A percentile compares a stretch with the other conserved stretches of the same genome.
These are phyloP conservation scores for Kazachstania martiniae DNA, from an alignment of 805 yeast species.

Conservation along the genomic window DNA sequence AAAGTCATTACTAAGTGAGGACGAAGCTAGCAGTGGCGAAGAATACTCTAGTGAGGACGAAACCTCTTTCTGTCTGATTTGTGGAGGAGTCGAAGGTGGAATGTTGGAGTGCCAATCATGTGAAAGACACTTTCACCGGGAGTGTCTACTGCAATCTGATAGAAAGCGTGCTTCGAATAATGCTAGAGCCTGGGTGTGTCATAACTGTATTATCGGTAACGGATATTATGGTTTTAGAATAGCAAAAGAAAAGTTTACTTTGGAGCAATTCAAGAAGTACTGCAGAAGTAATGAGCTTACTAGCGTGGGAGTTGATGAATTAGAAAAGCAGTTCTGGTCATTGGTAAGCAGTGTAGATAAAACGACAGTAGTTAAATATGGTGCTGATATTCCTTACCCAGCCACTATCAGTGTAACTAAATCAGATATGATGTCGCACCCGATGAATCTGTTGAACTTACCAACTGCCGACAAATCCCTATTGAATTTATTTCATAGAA, in stretches of 20 bases:
- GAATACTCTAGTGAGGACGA: constrained; percentile 17
- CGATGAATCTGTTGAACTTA: constrained; percentile 65
- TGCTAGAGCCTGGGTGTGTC: constrained; percentile 60
- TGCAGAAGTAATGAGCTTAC: constrained; percentile 36
- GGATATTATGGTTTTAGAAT: constrained; percentile 87
- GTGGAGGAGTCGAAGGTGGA: constrained; percentile 37
- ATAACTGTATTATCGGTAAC: constrained; percentile 72
- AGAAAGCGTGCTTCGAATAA: too few species aligned
- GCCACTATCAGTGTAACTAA: not conserved
- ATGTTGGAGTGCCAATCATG: constrained; percentile 66
- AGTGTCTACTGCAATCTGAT: constrained; percentile 2
- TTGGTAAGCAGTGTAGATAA: constrained; percentile 29
- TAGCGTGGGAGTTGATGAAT: constrained; percentile 23
- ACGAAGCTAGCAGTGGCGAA: constrained; percentile 7
- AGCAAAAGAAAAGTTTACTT: constrained; percentile 40
- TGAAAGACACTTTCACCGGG: constrained; percentile 48
- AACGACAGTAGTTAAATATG: constrained; percentile 51
- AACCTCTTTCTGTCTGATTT: constrained; percentile 37
- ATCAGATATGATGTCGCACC: constrained; percentile 32
- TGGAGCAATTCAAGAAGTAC: constrained; percentile 48
- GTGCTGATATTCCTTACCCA: constrained; percentile 65
- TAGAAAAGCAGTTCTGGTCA: constrained; percentile 66
- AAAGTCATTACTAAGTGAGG: constrained; percentile 24
- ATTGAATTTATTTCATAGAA: constrained; percentile 39
- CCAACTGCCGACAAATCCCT: constrained; percentile 64